phyloP scores from a whole-genome alignment of 352 stramenopile genomes.

The Phytophthora chlamydospora region DNA sequence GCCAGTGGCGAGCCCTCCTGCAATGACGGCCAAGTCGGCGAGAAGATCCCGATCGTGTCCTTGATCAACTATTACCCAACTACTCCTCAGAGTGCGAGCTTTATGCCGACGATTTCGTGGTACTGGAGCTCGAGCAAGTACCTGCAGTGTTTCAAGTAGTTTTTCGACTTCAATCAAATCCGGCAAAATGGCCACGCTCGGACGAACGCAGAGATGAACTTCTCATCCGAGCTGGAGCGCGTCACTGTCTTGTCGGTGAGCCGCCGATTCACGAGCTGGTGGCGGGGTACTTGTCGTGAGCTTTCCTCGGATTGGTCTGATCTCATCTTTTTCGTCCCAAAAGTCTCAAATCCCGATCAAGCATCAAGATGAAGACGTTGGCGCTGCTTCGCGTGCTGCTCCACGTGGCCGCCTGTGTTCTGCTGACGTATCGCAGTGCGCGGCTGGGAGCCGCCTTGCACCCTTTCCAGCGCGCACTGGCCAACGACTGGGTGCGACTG shows the following conservation, averaged over 20 bases:
- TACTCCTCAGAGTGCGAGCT: slow-evolving; percentile 11
- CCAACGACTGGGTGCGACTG: slow-evolving; percentile 73
- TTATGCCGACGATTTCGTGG: slow-evolving; percentile 37
- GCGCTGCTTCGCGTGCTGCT: slow-evolving; percentile 43
- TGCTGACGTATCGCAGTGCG: slow-evolving; percentile 54
- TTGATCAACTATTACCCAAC: slow-evolving; percentile 21
- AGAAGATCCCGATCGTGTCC: slow-evolving; percentile 23
- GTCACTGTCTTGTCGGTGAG: slow-evolving; percentile 44
- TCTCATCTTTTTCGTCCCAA: no score
- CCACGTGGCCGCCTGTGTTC: slow-evolving; percentile 46
- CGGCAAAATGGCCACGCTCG: slow-evolving; percentile 41
- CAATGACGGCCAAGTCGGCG: slow-evolving; percentile 19
- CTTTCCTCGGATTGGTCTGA: no score
- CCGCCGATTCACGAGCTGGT: slow-evolving; percentile 42
- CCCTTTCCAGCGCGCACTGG: slow-evolving; percentile 62
- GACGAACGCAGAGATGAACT: slow-evolving; percentile 24
- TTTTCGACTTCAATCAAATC: slow-evolving; percentile 25
- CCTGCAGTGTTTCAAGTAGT: slow-evolving; percentile 24
- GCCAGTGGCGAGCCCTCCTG: slow-evolving; percentile 11
- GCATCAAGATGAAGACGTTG: slow-evolving; percentile 11
- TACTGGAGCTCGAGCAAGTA: slow-evolving; percentile 51
- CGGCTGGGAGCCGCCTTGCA: slow-evolving; percentile 56
- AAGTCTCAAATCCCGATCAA: no score
- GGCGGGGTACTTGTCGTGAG: no score
- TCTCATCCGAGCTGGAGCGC: slow-evolving; percentile 35